Conservation (phyloP, 768 basidiomycete species). For the Amanita subjunquillea region DNA sequence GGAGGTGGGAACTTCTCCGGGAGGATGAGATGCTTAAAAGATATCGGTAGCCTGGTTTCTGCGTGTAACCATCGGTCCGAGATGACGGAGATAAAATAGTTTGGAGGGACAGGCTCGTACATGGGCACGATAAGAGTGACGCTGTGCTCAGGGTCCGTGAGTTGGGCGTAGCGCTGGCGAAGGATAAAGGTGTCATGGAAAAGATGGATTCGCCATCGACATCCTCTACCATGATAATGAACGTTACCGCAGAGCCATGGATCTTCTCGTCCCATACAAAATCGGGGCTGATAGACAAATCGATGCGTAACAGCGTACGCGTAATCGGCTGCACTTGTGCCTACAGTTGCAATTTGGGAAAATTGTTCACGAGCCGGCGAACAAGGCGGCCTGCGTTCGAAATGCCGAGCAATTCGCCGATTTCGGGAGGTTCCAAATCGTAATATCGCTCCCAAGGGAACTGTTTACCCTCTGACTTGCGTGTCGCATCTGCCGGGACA, state of each 20-base stretch:
- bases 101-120: constrained; percentile 95
- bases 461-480: constrained; percentile 95
- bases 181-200: constrained; percentile 93
- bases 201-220: constrained; percentile 95
- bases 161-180: constrained; percentile 83
- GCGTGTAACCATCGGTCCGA: constrained; percentile 96
- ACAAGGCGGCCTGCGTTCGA: constrained; percentile 89
- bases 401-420: constrained; percentile 91
- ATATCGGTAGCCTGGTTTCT: constrained; percentile 89
- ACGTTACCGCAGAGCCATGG: constrained; percentile 81
- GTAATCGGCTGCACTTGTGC: constrained; percentile 98
- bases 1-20: constrained; percentile 94
- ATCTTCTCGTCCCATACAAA: constrained; percentile 97
- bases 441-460: constrained; percentile 99
- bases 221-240: constrained; percentile 92
- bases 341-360: constrained; percentile 93
- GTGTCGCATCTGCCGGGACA: constrained; percentile 73
- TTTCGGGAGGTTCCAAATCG: constrained; percentile 82
- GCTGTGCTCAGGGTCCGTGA: constrained; percentile 59
- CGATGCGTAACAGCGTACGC: constrained; percentile 82
- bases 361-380: constrained; percentile 88
- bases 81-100: constrained; percentile 93
- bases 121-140: constrained; percentile 93
- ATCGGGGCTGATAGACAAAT: constrained; percentile 92
- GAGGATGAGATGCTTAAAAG: constrained; percentile 95